A percentile compares a stretch with the other conserved stretches of the same genome.
phyloP scores from a whole-genome alignment of 2,329 filamentous ascomycete species.

The Thelonectria rubi region DNA sequence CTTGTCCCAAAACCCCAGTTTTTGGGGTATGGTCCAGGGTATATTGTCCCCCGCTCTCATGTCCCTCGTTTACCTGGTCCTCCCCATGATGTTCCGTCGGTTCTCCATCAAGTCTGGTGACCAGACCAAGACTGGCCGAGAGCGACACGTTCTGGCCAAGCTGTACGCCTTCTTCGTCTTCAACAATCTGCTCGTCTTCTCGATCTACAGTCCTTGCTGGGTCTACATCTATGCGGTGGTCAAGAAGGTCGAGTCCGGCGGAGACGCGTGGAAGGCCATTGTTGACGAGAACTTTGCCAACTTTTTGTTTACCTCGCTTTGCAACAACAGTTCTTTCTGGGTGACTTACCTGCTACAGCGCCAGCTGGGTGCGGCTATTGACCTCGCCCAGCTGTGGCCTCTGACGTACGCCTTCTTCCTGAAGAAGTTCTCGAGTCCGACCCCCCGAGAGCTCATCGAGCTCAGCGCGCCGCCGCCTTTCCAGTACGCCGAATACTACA shows the following conservation, averaged over 20 bases:
- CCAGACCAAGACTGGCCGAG: slow-evolving; percentile 88
- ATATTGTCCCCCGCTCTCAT: slow-evolving; percentile 87
- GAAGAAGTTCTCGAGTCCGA: slow-evolving; percentile 85
- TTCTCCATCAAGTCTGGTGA: slow-evolving; percentile 86
- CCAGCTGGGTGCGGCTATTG: slow-evolving; percentile 91
- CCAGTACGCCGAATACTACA: slow-evolving; percentile 97
- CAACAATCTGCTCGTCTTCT: slow-evolving; percentile 96
- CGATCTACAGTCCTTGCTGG: slow-evolving; percentile 87
- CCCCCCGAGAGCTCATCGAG: slow-evolving; percentile 90
- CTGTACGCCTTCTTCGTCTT: slow-evolving; percentile 96
- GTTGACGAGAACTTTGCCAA: slow-evolving; percentile 68
- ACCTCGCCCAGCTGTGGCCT: slow-evolving; percentile 88
- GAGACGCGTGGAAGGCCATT: slow-evolving; percentile 75
- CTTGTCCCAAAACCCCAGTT: slow-evolving; percentile 67
- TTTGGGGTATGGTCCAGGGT: slow-evolving; percentile 93
- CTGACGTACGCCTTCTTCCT: slow-evolving; percentile 86
- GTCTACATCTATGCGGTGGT: slow-evolving; percentile 74
- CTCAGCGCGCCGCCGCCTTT: slow-evolving; percentile 91
- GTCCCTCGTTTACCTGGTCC: slow-evolving; percentile 84
- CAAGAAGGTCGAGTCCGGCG: slow-evolving; percentile 61
- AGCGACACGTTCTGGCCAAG: slow-evolving; percentile 89
- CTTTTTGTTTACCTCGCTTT: slow-evolving; percentile 77
- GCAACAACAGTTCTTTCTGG: slow-evolving; percentile 89
- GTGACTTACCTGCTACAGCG: slow-evolving; percentile 92
- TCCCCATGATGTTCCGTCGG: slow-evolving; percentile 91